Evolutionary conservation across 2,329 filamentous ascomycete genomes (phyloP), one percentile per base, ranked within the genome.

Genomic region (Amylocarpus encephaloides): DNA sequence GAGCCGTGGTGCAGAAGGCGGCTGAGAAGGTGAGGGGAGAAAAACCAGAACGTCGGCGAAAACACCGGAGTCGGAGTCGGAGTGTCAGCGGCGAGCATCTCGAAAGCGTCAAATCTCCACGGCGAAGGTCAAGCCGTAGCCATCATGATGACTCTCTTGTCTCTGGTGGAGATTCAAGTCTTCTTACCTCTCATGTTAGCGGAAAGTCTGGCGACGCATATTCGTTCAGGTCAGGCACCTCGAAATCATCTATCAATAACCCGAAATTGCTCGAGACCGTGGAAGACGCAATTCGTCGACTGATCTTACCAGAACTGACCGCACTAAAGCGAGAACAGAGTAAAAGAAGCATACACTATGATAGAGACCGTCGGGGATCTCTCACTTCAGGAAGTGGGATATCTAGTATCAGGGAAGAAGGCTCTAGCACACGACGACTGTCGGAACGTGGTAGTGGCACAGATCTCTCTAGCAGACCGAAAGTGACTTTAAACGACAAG

Each of bases 251-350:
- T 1, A 79, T 86, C 62, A 87, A 85, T 66, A 88, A 88, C 59
- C 84, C 84, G 0, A 85, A 82, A 60, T 68, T 88, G 4, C 73
- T 88, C 9, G 81, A 85, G 55, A 85, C 84, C 1, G 85, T 88
- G 1, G 85, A 88, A 67, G 84, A 88, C 70, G 84, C 83, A 15
- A 88, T 88, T 62, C 80, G 83, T 60, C 75, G 83, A 48, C 70
- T 88, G 52, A 87, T 88, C 48, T 68, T 98, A 2, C 93, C 93
- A 0, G 92, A 98, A 68, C 75, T 98, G 40, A 92, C 89, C 60
- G 88, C 90, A 9, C 74, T 98, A 48, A 96, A 95, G 68, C 83
- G 91, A 61, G 90, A 95, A 64, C 87, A 92, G 66, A 91, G 88
- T 67, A 85, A 85, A 57, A 81, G 85, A 56, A 82, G 85, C 55